Evolutionary conservation across 106 monocot species (phyloP).

Genomic region (Alisma plantagoaquatica): DNA sequence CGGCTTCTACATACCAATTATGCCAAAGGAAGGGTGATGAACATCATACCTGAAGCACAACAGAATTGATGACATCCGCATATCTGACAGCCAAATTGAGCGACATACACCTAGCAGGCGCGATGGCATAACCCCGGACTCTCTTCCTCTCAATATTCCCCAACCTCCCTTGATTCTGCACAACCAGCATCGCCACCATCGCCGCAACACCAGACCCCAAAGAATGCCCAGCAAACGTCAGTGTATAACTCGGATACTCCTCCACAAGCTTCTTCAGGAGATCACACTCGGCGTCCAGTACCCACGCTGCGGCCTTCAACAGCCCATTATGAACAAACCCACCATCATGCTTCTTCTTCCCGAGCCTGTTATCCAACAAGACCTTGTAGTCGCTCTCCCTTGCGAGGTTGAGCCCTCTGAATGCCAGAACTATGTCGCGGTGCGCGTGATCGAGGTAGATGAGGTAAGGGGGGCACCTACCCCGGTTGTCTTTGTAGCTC

Average conservation of each 20-base stretch:
- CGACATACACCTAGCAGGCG: slow-evolving; percentile 71
- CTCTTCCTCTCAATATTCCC: slow-evolving; percentile 31
- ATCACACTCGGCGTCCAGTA: slow-evolving; percentile 19
- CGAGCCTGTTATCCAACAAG: slow-evolving; percentile 39
- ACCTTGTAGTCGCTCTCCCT: slow-evolving; percentile 40
- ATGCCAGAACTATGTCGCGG: slow-evolving; percentile 43
- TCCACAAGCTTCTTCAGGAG: slow-evolving; percentile 15
- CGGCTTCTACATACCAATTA: not conserved
- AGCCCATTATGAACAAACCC: slow-evolving; percentile 62
- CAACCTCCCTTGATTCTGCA: slow-evolving; percentile 30
- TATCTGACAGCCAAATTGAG: slow-evolving; percentile 56
- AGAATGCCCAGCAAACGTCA: slow-evolving; percentile 49
- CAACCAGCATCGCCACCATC: slow-evolving; percentile 31
- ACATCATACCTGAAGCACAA: slow-evolving; percentile 47
- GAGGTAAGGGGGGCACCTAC: slow-evolving; percentile 36
- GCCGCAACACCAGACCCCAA: slow-evolving; percentile 55
- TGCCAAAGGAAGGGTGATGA: not conserved
- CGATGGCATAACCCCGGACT: slow-evolving; percentile 48
- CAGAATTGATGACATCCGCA: slow-evolving; percentile 58
- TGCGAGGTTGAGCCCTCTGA: slow-evolving; percentile 47
- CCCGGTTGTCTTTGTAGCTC: slow-evolving; percentile 26
- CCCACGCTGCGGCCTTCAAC: slow-evolving; percentile 48
- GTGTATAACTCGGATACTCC: slow-evolving; percentile 15
- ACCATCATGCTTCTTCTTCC: slow-evolving; percentile 34
- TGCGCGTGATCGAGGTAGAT: slow-evolving; percentile 27